Base-by-base conservation (phyloP, 441 rosid genomes). In the Gossypium lobatum region DNA sequence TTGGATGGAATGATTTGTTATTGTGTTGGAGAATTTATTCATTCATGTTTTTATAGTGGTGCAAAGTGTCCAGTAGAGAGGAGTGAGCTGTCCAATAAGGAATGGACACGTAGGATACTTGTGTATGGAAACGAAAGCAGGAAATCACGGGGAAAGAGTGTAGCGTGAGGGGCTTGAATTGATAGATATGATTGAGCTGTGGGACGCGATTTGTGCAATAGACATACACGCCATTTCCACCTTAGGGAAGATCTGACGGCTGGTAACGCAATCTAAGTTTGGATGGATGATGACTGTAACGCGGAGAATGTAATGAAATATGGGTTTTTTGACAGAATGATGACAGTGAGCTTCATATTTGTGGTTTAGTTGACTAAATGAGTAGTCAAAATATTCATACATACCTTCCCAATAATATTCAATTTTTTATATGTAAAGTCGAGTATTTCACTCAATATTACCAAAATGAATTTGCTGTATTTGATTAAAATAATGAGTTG, bases 181-280 rank as follows among this genome's bases (percentile, higher is more conserved):
- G 0, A 16, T 16, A 52, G 9, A 46, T 9, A 45, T 34, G 70
- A 48, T 17, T 25, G 75, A 46, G 58, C 58, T 16, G 53, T 17
- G 50, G 26, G 64, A 54, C 86, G 84, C 78, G 84, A 83, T 71
- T 42, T 64, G 21, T 70, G 82, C 55, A 82, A 74, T 58, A 31
- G 34, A 31, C 28, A 76, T 77, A 60, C 82, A 72, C 81, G 86
- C 77, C 25, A 9, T 25, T 4, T 52, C 14, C 84, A 78, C 55
- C 8, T 4, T 16, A 0, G 28, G 16, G 9, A 46, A 46, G 17
- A 34, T 78, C 79, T 75, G 42, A 80, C 72, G 82, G 82, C 46
- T 18, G 16, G 26, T 63, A 60, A 70, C 54, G 55, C 4, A 0
- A 62, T 0, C 14, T 2, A 0, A 4, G 0, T 28, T 42, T 50